Conservation (phyloP, 768 basidiomycete species). For the Boletus vermiculosoides region DNA sequence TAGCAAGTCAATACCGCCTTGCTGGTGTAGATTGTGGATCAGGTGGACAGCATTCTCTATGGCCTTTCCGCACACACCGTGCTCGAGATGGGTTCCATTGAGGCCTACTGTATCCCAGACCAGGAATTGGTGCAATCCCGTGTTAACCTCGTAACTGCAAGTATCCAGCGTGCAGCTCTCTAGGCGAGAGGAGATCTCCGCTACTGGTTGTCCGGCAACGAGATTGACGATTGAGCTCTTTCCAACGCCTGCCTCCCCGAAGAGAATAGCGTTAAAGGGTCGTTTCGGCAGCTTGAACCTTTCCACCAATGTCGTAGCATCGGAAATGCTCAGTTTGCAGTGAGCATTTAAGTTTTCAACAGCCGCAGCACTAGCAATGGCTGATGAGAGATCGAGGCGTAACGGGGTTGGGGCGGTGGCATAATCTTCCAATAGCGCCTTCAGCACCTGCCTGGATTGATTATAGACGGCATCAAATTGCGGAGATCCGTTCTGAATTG, state of each 20-base stretch:
- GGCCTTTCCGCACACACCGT: conserved; percentile 11
- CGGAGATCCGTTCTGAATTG: conserved; percentile 5
- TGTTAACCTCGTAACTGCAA: conserved; percentile 22
- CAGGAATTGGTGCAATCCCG: conserved; percentile 19
- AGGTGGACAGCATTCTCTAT: conserved; percentile 29
- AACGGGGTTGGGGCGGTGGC: conserved; percentile 9
- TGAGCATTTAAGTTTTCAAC: conserved; percentile 10
- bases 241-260: conserved; percentile 41
- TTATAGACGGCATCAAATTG: background rate
- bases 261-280: conserved; percentile 35
- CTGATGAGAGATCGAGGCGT: conserved; percentile 18
- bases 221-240: conserved; percentile 46
- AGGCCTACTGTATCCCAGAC: conserved; percentile 36
- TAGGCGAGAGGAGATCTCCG: conserved; percentile 25
- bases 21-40: conserved; percentile 26
- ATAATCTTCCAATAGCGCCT: conserved; percentile 9
- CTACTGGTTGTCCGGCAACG: conserved; percentile 24
- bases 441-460: conserved; percentile 16
- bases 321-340: conserved; percentile 9
- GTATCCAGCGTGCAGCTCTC: conserved; percentile 36
- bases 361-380: background rate
- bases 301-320: conserved; percentile 14
- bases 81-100: conserved; percentile 13
- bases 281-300: conserved; percentile 14
- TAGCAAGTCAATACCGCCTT: conserved; percentile 39